These are phyloP conservation scores for Urtica urens DNA, from an alignment of 306 rosid genomes.

Conservation along the genomic window DNA sequence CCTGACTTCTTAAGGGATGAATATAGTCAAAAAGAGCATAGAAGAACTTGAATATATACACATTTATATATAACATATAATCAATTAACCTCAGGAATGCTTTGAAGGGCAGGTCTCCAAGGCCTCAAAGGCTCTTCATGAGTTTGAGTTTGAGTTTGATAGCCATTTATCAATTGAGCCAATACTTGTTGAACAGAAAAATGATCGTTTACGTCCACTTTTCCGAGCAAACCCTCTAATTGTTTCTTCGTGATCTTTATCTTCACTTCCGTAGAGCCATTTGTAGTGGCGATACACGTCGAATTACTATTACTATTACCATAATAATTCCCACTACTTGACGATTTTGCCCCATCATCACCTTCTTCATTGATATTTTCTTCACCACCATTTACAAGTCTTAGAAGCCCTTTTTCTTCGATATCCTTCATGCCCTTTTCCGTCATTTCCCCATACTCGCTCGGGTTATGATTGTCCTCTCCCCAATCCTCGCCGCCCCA, in stretches of 20 bases:
- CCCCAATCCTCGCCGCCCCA: conserved; percentile 44
- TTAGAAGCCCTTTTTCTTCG: conserved; percentile 1
- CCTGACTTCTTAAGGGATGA: no score
- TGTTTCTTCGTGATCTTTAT: conserved; percentile 74
- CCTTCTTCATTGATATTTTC: no score
- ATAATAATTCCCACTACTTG: not conserved
- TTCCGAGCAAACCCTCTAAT: conserved; percentile 41
- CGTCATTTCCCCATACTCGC: conserved; percentile 1
- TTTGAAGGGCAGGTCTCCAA: conserved; percentile 67
- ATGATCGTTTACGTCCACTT: conserved; percentile 35
- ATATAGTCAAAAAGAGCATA: no score
- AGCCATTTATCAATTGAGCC: conserved; percentile 31
- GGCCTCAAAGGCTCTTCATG: conserved; percentile 19
- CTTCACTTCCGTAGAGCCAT: conserved; percentile 56
- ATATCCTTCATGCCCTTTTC: not conserved
- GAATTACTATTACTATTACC: not conserved
- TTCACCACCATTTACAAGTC: no score
- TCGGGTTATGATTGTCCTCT: not conserved
- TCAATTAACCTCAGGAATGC: conserved; percentile 56
- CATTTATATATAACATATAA: no score
- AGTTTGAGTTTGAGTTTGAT: conserved; percentile 26
- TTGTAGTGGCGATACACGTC: no score
- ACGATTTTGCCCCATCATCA: not conserved
- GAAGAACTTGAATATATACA: no score
- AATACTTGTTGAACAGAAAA: conserved; percentile 44